Percentiles rank a stretch among this genome's conserved stretches.
phyloP scores from a whole-genome alignment of 768 basidiomycete species.

The Rhodotorula toruloides region DNA sequence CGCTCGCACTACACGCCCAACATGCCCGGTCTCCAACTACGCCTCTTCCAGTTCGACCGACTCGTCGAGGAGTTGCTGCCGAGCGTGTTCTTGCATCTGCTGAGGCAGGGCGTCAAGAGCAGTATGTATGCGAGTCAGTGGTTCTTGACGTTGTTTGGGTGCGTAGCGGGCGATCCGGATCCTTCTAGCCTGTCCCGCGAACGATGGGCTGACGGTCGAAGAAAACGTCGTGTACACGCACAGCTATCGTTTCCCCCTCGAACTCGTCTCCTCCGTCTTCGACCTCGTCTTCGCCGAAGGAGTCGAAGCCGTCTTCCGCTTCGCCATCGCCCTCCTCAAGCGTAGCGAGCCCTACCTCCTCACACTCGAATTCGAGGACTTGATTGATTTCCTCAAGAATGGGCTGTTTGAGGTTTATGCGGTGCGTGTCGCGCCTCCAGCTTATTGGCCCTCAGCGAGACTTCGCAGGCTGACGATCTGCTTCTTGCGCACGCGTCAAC shows the following conservation, averaged over 20 bases:
- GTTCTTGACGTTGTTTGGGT: slow-evolving; percentile 96
- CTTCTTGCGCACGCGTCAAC: too few species aligned
- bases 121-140: slow-evolving; percentile 99
- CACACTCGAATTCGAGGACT: slow-evolving; percentile 81
- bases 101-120: slow-evolving; percentile 89
- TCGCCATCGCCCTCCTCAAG: slow-evolving; percentile 76
- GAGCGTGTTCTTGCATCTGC: slow-evolving; percentile 84
- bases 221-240: too few species aligned
- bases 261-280: slow-evolving; percentile 91
- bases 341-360: slow-evolving; percentile 79
- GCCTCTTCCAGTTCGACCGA: slow-evolving; percentile 87
- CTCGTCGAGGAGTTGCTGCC: slow-evolving; percentile 87
- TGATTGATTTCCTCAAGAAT: slow-evolving; percentile 74
- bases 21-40: slow-evolving; percentile 93
- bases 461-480: slow-evolving; percentile 12
- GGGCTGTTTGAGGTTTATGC: slow-evolving; percentile 78
- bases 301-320: slow-evolving; percentile 93
- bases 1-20: slow-evolving; percentile 97
- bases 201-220: neutral
- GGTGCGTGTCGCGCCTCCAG: slow-evolving; percentile 34
- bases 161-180: slow-evolving; percentile 52
- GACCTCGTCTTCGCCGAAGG: slow-evolving; percentile 95
- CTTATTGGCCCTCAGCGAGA: too few species aligned
- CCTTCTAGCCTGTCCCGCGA: slow-evolving; percentile 49
- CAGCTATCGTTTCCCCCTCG: slow-evolving; percentile 75